Conservation (phyloP, 345 rosid species). For the Alliaria petiolata region DNA sequence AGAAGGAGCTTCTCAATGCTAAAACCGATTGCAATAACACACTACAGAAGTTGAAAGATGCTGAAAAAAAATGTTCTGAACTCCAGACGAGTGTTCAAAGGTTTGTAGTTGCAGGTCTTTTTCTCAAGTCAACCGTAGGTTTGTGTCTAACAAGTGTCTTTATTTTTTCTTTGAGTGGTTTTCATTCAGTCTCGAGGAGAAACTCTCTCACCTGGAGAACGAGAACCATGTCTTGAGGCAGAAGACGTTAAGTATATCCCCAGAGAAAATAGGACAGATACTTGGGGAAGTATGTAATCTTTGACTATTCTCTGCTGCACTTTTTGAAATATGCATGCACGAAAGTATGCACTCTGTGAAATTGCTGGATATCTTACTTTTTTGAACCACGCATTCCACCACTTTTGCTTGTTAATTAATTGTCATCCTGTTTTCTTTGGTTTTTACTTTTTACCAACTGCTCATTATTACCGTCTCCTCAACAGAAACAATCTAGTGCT, state of each 20-base stretch:
- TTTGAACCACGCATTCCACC: not conserved
- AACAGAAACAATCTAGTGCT: slow-evolving; percentile 59
- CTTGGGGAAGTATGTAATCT: slow-evolving; percentile 62
- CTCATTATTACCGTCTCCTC: slow-evolving; percentile 2
- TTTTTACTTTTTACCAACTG: slow-evolving; percentile 4
- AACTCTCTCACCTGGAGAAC: slow-evolving; percentile 68
- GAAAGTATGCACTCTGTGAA: slow-evolving; percentile 1
- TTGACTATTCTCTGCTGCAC: slow-evolving; percentile 16
- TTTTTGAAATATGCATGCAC: slow-evolving; percentile 12
- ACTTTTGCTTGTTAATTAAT: not conserved
- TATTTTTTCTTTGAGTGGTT: not conserved
- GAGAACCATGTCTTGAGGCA: slow-evolving; percentile 86
- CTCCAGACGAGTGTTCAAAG: slow-evolving; percentile 69
- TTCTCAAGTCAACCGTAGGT: slow-evolving; percentile 2
- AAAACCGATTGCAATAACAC: slow-evolving; percentile 48
- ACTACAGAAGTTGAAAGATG: slow-evolving; percentile 52
- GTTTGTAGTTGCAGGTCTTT: slow-evolving; percentile 35
- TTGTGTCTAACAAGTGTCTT: not conserved
- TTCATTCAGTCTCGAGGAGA: slow-evolving; percentile 61
- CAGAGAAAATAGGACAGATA: slow-evolving; percentile 48
- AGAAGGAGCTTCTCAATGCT: slow-evolving; percentile 64
- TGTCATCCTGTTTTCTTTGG: not conserved
- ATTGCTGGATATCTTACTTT: not conserved
- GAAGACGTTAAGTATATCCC: slow-evolving; percentile 56
- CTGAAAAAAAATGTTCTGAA: slow-evolving; percentile 64